These are phyloP conservation scores for Peronosclerospora sorghi DNA, from an alignment of 352 stramenopile genomes.

Conservation along the genomic window DNA sequence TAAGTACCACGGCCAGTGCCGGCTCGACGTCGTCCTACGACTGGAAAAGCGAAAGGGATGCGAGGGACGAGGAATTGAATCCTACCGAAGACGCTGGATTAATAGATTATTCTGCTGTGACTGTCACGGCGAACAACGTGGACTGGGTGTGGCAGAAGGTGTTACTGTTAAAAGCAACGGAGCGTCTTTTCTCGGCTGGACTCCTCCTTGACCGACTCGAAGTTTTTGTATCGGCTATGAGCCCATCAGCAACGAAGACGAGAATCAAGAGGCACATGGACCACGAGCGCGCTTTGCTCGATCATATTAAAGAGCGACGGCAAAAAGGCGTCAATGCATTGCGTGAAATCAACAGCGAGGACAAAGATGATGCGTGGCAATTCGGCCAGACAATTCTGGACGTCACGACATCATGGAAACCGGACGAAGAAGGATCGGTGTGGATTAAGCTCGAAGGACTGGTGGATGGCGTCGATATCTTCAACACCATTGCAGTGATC, in stretches of 20 bases:
- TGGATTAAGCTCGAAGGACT: conserved; percentile 77
- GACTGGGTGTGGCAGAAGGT: conserved; percentile 68
- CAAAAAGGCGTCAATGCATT: conserved; percentile 36
- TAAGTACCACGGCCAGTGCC: conserved; percentile 13
- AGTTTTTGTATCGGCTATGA: conserved; percentile 25
- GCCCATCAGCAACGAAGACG: conserved; percentile 13
- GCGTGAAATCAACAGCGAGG: conserved; percentile 57
- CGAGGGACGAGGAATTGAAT: conserved; percentile 2
- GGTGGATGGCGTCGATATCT: conserved; percentile 69
- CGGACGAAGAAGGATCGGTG: conserved; percentile 51
- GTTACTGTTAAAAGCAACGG: conserved; percentile 46
- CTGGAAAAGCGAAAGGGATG: conserved; percentile 5
- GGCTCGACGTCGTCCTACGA: conserved; percentile 13
- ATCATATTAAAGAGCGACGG: conserved; percentile 43
- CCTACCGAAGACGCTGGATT: conserved; percentile 15
- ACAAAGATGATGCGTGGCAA: conserved; percentile 51
- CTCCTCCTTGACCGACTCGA: conserved; percentile 63
- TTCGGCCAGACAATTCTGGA: conserved; percentile 69
- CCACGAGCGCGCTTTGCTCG: conserved; percentile 34
- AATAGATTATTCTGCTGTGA: conserved; percentile 43
- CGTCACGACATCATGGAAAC: conserved; percentile 73
- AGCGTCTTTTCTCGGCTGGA: conserved; percentile 62
- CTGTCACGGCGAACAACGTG: conserved; percentile 37
- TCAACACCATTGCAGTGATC: conserved; percentile 76
- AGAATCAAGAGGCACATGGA: conserved; percentile 35